Conservation (phyloP, 805 yeast species). For the Maudiozyma bulderi region DNA sequence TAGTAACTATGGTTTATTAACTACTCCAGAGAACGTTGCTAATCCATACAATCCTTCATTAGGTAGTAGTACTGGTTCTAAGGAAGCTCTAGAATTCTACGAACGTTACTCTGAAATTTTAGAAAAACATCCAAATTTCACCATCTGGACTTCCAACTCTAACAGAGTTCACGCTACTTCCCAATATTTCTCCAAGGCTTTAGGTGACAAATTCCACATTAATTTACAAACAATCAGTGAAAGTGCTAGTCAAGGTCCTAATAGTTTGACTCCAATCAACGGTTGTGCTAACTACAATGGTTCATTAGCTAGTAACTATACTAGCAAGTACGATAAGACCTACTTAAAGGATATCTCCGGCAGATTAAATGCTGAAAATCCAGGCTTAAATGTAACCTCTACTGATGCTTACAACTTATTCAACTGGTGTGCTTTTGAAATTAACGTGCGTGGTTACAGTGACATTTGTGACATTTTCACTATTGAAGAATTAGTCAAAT, state of each 20-base stretch:
- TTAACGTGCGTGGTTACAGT: slow-evolving; percentile 59
- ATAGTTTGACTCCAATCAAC: slow-evolving; percentile 39
- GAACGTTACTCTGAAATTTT: slow-evolving; percentile 35
- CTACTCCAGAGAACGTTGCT: slow-evolving; percentile 20
- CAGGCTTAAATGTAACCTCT: slow-evolving; percentile 42
- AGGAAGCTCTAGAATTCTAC: slow-evolving; percentile 38
- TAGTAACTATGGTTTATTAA: slow-evolving; percentile 36
- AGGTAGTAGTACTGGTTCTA: slow-evolving; percentile 38
- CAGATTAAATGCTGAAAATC: slow-evolving; percentile 48
- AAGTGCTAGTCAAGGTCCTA: slow-evolving; percentile 37
- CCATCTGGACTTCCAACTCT: slow-evolving; percentile 41
- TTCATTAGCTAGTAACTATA: slow-evolving; percentile 12
- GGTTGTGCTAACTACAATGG: slow-evolving; percentile 34
- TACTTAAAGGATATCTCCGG: slow-evolving; percentile 41
- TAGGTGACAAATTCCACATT: slow-evolving; percentile 17
- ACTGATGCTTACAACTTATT: slow-evolving; percentile 46
- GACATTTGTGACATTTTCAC: slow-evolving; percentile 61
- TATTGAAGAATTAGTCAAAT: slow-evolving; percentile 53
- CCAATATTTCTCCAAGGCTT: slow-evolving; percentile 40
- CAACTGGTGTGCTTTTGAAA: slow-evolving; percentile 63
- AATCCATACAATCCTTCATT: slow-evolving; percentile 30
- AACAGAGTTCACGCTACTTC: slow-evolving; percentile 41
- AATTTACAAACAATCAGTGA: slow-evolving; percentile 34
- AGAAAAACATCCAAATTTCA: slow-evolving; percentile 30
- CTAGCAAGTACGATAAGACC: slow-evolving; percentile 24